Conservation (phyloP, 1,284 basidiomycete genomes). For the Naganishia cerealis region DNA sequence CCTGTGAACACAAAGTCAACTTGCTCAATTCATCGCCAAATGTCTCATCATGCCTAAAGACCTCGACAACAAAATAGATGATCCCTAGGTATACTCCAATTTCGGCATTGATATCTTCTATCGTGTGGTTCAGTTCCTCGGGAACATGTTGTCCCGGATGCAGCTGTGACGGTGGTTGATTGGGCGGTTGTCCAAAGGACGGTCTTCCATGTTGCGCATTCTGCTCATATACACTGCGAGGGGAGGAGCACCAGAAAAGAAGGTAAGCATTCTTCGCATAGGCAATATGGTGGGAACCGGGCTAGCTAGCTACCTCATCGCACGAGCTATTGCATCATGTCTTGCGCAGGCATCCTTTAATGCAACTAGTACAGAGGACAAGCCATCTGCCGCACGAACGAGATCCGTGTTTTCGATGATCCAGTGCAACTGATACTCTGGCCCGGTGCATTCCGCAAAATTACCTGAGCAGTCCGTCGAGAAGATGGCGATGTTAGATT, state of each 20-base stretch:
- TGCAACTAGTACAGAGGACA: constrained; percentile 79
- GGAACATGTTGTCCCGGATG: constrained; percentile 49
- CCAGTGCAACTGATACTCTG: constrained; percentile 93
- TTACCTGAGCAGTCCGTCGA: constrained; percentile 63
- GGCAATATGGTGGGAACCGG: neutral
- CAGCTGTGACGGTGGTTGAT: neutral
- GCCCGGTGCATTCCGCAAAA: constrained; percentile 84
- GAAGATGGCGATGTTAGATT: neutral
- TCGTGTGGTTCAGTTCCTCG: constrained; percentile 70
- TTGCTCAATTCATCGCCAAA: constrained; percentile 93
- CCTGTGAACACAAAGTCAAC: constrained; percentile 46
- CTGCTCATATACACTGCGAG: constrained; percentile 28
- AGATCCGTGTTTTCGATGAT: constrained; percentile 90
- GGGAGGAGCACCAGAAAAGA: constrained; percentile 4
- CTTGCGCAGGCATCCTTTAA: constrained; percentile 86
- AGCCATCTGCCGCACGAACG: constrained; percentile 78
- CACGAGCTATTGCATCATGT: constrained; percentile 57
- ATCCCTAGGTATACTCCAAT: constrained; percentile 87
- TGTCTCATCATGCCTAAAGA: constrained; percentile 84
- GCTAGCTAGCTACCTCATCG: constrained; percentile 37
- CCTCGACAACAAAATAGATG: constrained; percentile 88
- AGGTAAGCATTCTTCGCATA: constrained; percentile 29
- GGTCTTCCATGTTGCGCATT: constrained; percentile 10
- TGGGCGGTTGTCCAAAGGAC: constrained; percentile 7
- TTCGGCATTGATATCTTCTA: constrained; percentile 85